Conservation (phyloP, 164 flowering plant species). For the Vitis rotundifolia region DNA sequence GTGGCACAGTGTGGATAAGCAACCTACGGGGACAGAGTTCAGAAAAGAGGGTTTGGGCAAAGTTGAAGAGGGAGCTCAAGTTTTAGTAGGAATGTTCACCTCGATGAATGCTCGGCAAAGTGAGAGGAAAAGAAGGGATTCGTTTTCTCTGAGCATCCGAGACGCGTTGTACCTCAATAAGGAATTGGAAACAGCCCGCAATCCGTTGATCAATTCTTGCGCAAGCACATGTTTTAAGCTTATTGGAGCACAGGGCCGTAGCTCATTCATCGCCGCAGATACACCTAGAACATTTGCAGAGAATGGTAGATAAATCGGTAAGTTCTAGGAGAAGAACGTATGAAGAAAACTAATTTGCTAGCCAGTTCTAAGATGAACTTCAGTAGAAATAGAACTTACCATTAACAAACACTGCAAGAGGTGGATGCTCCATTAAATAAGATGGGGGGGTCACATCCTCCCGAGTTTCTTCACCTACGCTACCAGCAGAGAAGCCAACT, state of each 20-base stretch:
- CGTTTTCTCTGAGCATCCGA: constrained; percentile 79
- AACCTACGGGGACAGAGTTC: constrained; percentile 43
- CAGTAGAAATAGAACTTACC: constrained; percentile 37
- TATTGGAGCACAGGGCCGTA: constrained; percentile 97
- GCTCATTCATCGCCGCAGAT: constrained; percentile 91
- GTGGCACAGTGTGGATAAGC: constrained; percentile 80
- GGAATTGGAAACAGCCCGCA: constrained; percentile 82
- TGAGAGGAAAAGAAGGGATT: constrained; percentile 77
- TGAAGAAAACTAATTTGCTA: no score
- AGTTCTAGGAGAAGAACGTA: no score
- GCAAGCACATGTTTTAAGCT: constrained; percentile 79
- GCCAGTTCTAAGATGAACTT: background rate
- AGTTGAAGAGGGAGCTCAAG: background rate
- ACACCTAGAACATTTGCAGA: constrained; percentile 57
- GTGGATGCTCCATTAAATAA: constrained; percentile 94
- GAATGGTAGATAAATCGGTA: background rate
- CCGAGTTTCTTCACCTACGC: constrained; percentile 62
- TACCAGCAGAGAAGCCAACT: constrained; percentile 67
- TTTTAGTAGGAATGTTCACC: constrained; percentile 34
- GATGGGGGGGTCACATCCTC: constrained; percentile 96
- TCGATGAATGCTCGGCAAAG: constrained; percentile 90
- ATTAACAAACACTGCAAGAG: constrained; percentile 94
- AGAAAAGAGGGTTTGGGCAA: background rate
- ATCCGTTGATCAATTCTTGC: constrained; percentile 77
- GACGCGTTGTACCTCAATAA: constrained; percentile 74